Evolutionary conservation across 2,329 filamentous ascomycete species (phyloP), one percentile per base, ranked within the genome.

Genomic region (Colletotrichum agaves): DNA sequence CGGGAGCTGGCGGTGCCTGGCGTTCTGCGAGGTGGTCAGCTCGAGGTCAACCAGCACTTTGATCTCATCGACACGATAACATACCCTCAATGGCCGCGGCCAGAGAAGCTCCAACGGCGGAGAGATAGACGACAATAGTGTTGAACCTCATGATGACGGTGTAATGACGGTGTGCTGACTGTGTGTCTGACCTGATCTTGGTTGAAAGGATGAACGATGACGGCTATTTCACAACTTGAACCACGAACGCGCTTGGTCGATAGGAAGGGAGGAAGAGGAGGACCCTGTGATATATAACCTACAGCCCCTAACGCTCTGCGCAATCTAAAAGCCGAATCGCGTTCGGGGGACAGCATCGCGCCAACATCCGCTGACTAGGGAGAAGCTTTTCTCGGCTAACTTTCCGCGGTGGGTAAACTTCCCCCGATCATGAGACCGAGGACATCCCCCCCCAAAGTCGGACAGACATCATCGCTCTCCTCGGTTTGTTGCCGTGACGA

Each of bases 401-500:
- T 52, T 64, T 67, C 53, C 53, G 41, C 47, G 55, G 31, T 64
- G 61, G 53, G 64, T 46, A 43, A 41, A 33, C 47, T 31, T 55
- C 15, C 55, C 39, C 53, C 53, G 53, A 64, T 64, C 33, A 67
- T 67, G 64, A 60, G 64, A 64, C 61, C 21, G 53, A 43, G 11
- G 13, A 57, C 46, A 10, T 7, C 6, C 27, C 3, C 27, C 12
- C 37, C 31, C 12, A 27, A 47, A 17, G n/a, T 37, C 13, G 31
- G 41, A 39, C 31, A 19, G 43, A 33, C 55, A 33, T 15, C 21
- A 27, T 27, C 15, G 15, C 35, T 13, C 19, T 31, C n/a, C 37
- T 50, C 35, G 37, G 44, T 31, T 15, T 31, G 52, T 53, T 49
- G 39, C 47, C 15, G 17, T 10, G 13, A 53, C 27, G 21, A 58